Evolutionary conservation across 148 eudicot species (phyloP), one percentile per base, ranked within the genome.

Genomic region (Persicaria tinctoria): DNA sequence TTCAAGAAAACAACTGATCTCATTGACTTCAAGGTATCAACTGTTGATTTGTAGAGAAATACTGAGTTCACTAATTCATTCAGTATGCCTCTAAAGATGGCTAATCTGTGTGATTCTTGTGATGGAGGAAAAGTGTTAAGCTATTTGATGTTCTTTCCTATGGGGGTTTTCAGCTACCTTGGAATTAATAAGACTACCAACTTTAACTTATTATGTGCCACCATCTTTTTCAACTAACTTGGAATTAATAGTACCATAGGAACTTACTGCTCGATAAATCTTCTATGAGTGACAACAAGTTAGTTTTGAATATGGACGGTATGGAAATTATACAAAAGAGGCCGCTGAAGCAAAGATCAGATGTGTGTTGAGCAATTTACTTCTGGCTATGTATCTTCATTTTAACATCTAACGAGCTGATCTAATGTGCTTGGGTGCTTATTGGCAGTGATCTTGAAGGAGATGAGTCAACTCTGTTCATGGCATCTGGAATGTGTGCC

Each of bases 401-500:
- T 17, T n/a, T 49, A n/a, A 9, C 73, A 70, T 57, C 23, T 57
- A 18, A 57, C 18, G 1, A n/a, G 27, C 32, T 32, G 47, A 32
- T 57, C 11, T 38, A 64, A 38, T 64, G 70, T 64, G 17, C 12
- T 64, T 41, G n/a, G 17, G 27, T 12, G 6, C 47, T 38, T 59
- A 59, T 23, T 6, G 46, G 54, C 86, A 91, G 98, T 84, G 97
- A 93, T n/a, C 98, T 93, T 66, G 97, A 93, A 85, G 95, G 94
- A 70, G 97, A 97, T 73, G 97, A 93, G 85, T 89, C 98, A 70
- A 93, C 98, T 41, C 51, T 91, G 68, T 57, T 93, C 68, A 20
- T 91, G 87, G 94, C 98, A 57, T 93, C 97, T 73, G 98, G 98
- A 79, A 93, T 93, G 98, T 93, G 93, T 83, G 97, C 92, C 23